Evolutionary conservation across 176 grass and related monocot species (phyloP).

Genomic region (Bothriochloa decipiens): DNA sequence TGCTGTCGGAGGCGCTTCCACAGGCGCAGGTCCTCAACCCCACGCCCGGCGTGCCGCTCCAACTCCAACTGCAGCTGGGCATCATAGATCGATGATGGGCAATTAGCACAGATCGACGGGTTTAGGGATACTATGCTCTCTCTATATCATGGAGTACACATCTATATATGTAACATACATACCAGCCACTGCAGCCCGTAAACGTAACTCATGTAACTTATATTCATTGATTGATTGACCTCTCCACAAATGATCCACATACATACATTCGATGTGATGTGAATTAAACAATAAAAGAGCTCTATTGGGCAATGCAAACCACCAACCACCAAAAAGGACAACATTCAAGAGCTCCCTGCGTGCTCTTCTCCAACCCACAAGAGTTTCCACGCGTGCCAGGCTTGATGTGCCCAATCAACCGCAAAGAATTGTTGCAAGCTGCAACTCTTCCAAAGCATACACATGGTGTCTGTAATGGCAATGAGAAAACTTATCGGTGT

Average conservation of each 20-base stretch:
- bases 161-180: too few species aligned
- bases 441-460: conserved; percentile 35
- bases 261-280: conserved; percentile 3
- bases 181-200: too few species aligned
- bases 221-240: conserved; percentile 28
- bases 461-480: not conserved
- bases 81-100: not conserved
- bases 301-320: not conserved
- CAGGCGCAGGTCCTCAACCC: conserved; percentile 58
- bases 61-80: conserved; percentile 3
- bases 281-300: conserved; percentile 25
- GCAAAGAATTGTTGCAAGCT: conserved; percentile 50
- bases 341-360: not conserved
- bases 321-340: conserved; percentile 1
- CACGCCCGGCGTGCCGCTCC: conserved; percentile 64
- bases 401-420: conserved; percentile 23
- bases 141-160: not conserved
- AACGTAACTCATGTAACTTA: conserved; percentile 18
- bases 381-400: not conserved
- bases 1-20: conserved; percentile 69
- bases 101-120: not conserved
- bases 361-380: not conserved
- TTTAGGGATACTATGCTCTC: not conserved
- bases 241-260: conserved; percentile 11
- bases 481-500: conserved; percentile 38